Evolutionary conservation across 139 green algal genomes (phyloP).

Genomic region (Chlamydomonas sp.): DNA sequence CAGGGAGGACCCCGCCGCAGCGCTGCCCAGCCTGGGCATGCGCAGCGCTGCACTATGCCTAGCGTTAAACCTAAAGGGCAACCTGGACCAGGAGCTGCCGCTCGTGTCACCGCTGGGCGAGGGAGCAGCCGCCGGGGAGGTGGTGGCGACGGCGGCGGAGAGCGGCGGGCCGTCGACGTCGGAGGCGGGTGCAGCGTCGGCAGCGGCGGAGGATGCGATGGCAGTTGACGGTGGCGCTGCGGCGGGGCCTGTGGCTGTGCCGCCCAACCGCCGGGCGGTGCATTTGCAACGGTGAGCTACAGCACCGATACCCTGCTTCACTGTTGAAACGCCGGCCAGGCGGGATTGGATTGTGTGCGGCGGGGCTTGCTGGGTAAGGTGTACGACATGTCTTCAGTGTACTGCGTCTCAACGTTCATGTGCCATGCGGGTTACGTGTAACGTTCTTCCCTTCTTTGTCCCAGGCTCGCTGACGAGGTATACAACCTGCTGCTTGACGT

Average conservation of each 20-base stretch:
- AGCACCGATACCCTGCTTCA: no score
- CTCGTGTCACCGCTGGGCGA: neutral
- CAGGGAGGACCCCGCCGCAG: slow-evolving; percentile 19
- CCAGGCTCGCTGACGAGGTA: slow-evolving; percentile 73
- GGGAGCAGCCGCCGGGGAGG: neutral
- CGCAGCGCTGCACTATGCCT: slow-evolving; percentile 69
- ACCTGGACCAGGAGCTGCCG: slow-evolving; percentile 58
- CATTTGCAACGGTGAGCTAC: slow-evolving; percentile 32
- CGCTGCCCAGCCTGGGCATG: slow-evolving; percentile 64
- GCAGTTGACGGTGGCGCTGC: slow-evolving; percentile 9
- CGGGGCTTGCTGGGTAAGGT: no score
- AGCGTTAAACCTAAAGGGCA: slow-evolving; percentile 72
- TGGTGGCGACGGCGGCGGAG: neutral
- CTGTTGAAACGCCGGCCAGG: no score
- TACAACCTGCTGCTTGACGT: slow-evolving; percentile 82
- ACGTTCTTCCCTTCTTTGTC: neutral
- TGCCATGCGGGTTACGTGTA: neutral
- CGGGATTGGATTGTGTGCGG: no score
- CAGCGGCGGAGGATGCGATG: slow-evolving; percentile 6
- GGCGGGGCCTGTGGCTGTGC: neutral
- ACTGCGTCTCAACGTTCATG: no score
- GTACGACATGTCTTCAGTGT: no score
- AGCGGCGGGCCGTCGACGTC: neutral
- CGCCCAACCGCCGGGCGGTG: slow-evolving; percentile 29
- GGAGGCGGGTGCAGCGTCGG: neutral